These are phyloP conservation scores for Nothophaeocryptopus gaeumannii DNA, from an alignment of 2,329 filamentous ascomycete genomes.

Conservation along the genomic window DNA sequence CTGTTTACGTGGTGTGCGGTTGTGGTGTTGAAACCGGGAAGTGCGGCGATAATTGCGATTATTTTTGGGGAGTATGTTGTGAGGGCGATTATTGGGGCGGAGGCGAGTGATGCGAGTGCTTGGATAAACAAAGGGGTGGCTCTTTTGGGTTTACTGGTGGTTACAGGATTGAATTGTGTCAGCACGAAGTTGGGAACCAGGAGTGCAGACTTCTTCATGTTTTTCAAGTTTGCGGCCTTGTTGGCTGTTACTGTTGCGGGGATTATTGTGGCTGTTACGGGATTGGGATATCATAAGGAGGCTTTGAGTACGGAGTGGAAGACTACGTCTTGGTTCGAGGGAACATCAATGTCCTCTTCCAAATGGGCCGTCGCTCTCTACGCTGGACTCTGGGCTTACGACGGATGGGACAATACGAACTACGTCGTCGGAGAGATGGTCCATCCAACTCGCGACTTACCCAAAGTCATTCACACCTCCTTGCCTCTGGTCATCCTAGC, in stretches of 20 bases:
- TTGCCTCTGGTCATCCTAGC: conserved; percentile 90
- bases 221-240: conserved; percentile 90
- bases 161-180: conserved; percentile 84
- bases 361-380: conserved; percentile 94
- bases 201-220: conserved; percentile 90
- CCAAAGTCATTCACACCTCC: conserved; percentile 91
- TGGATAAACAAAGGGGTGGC: conserved; percentile 93
- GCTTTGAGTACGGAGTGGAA: conserved; percentile 71
- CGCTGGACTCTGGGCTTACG: conserved; percentile 94
- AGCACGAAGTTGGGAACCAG: conserved; percentile 85
- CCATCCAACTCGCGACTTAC: conserved; percentile 83
- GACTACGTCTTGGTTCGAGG: conserved; percentile 76
- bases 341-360: conserved; percentile 74
- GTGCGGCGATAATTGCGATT: conserved; percentile 90
- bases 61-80: conserved; percentile 99
- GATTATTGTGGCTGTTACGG: conserved; percentile 83
- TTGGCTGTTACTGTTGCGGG: conserved; percentile 83
- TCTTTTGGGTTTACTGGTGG: conserved; percentile 67
- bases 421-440: conserved; percentile 97
- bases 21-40: conserved; percentile 88
- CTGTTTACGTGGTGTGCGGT: conserved; percentile 96
- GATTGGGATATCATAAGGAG: conserved; percentile 71
- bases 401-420: conserved; percentile 99
- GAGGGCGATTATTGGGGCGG: conserved; percentile 78
- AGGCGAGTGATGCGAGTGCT: conserved; percentile 72